These are phyloP conservation scores for Mycena galericulata DNA, from an alignment of 768 basidiomycete genomes.

Conservation along the genomic window DNA sequence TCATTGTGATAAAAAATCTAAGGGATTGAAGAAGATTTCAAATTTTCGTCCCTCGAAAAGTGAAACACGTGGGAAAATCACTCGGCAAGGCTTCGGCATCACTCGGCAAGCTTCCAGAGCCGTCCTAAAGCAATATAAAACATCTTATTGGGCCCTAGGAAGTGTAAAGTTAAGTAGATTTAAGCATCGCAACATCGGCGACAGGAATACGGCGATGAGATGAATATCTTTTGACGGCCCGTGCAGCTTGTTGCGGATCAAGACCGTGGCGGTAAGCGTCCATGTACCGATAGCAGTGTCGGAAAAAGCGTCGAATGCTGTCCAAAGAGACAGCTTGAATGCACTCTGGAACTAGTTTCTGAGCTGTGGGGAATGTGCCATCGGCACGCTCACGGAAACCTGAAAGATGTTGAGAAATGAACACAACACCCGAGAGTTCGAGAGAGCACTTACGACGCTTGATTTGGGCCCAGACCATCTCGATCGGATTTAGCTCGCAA, in stretches of 20 bases:
- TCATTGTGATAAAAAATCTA: conserved; percentile 18
- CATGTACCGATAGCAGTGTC: conserved; percentile 38
- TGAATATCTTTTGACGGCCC: conserved; percentile 42
- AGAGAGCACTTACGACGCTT: conserved; percentile 36
- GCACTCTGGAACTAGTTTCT: conserved; percentile 39
- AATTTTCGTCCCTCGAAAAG: conserved; percentile 9
- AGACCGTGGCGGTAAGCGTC: conserved; percentile 39
- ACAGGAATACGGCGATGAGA: conserved; percentile 40
- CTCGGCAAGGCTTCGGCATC: conserved; percentile 21
- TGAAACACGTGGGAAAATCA: conserved; percentile 23
- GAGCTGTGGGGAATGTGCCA: conserved; percentile 39
- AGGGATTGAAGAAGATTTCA: conserved; percentile 18
- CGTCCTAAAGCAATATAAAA: background rate
- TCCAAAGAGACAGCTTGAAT: conserved; percentile 31
- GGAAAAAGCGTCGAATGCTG: conserved; percentile 38
- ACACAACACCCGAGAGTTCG: conserved; percentile 16
- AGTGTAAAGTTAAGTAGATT: conserved; percentile 1
- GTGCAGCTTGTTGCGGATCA: conserved; percentile 40
- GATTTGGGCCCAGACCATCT: conserved; percentile 44
- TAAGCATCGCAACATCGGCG: conserved; percentile 18
- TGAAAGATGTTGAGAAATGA: conserved; percentile 19
- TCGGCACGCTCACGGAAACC: conserved; percentile 39
- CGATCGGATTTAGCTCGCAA: conserved; percentile 39
- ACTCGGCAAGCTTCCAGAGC: conserved; percentile 4
- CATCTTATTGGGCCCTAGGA: background rate